Evolutionary conservation across 2,329 filamentous ascomycete species (phyloP), one percentile per base, ranked within the genome.

Genomic region (Ascomycota sp.): DNA sequence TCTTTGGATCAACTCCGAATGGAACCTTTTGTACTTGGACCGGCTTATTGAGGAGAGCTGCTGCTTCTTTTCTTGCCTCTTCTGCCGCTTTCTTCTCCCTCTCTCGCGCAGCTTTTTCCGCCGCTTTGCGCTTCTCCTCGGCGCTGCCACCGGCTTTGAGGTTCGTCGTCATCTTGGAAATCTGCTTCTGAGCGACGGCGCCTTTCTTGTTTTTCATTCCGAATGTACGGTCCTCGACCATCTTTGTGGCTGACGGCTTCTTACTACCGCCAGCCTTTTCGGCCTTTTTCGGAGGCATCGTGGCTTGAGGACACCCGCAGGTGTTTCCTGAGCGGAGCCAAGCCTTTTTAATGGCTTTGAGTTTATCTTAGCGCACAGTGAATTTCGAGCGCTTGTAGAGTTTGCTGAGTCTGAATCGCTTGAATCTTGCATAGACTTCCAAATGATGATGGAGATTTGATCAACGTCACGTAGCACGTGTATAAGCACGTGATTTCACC

Each of bases 191-290:
- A 32, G 83, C 86, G 30, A 71, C 75, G 33, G 72, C 77, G 42
- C 89, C 89, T 65, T 94, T 98, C 64, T 98, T 98, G 51, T 98
- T 98, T 61, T 98, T 98, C 89, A 98, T 95, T 44, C 89, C 89
- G 65, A 98, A 98, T 29, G 89, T 93, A 61, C 86, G 89, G 63
- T 98, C 89, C 38, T 89, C 82, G 38, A 83, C 79, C 27, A 63
- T 46, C 58, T 82, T 82, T 42, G 58, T 44, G 34, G 59, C 52
- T 15, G 58, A 49, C 32, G 58, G 51, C 57, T 67, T 69, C 57
- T 72, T 72, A 51, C 56, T 61, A 41, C 45, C 59, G 32, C 45
- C 56, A 32, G 44, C 56, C 40, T 69, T 61, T 32, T 68, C 61
- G 33, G 55, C 51, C 44, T 65, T 66, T 52, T 83, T 83, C 34